phyloP scores from a whole-genome alignment of 768 basidiomycete genomes.

The Suillus brevipes region DNA sequence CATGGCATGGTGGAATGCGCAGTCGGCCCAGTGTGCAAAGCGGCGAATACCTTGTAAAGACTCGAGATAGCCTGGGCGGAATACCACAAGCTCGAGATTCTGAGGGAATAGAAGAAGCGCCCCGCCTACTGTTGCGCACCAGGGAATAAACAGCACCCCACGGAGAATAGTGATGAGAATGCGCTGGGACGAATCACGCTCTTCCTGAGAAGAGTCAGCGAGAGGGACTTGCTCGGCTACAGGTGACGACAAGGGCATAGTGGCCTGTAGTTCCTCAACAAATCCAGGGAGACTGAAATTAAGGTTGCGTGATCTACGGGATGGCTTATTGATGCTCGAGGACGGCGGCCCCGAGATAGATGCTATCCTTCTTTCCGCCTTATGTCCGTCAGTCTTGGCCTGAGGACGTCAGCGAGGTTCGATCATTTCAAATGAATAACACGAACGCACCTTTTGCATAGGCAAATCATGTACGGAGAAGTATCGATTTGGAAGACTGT shows the following conservation, averaged over 20 bases:
- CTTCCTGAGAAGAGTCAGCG: not conserved
- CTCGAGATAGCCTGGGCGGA: constrained; percentile 30
- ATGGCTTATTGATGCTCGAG: constrained; percentile 6
- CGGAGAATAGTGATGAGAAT: constrained; percentile 14
- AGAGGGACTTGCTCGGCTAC: not conserved
- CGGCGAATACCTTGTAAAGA: constrained; percentile 35
- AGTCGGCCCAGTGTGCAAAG: constrained; percentile 39
- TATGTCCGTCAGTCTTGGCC: constrained; percentile 16
- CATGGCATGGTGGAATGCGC: constrained; percentile 33
- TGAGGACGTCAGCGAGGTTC: not conserved
- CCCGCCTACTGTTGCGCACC: constrained; percentile 37
- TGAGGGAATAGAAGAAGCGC: constrained; percentile 31
- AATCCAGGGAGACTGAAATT: constrained; percentile 19
- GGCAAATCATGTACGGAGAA: constrained; percentile 29
- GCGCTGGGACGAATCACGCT: not conserved
- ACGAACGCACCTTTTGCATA: constrained; percentile 16
- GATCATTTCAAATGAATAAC: not conserved
- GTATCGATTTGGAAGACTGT: constrained; percentile 31
- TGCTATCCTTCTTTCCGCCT: constrained; percentile 17
- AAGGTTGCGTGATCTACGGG: constrained; percentile 13
- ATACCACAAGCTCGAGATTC: constrained; percentile 28
- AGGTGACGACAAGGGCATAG: not conserved
- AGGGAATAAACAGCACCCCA: constrained; percentile 32
- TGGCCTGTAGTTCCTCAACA: not conserved
- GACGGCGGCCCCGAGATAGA: constrained; percentile 27